These are phyloP conservation scores for Bacterosira constricta DNA, from an alignment of 108 stramenopile species.

Conservation along the genomic window DNA sequence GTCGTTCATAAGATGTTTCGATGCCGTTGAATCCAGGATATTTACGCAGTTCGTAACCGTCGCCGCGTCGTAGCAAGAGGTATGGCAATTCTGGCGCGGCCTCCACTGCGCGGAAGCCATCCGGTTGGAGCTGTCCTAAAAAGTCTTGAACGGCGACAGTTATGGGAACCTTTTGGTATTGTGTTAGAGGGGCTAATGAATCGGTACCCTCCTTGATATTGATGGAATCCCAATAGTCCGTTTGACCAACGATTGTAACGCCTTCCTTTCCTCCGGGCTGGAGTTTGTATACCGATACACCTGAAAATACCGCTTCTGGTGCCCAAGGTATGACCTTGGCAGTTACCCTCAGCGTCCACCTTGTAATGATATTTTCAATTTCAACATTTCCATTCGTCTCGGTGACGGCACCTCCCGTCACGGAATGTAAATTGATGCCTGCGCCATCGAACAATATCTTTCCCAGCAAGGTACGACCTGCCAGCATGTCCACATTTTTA, in stretches of 20 bases:
- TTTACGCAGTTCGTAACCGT: conserved; percentile 80
- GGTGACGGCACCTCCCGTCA: conserved; percentile 71
- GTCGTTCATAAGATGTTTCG: conserved; percentile 62
- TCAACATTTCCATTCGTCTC: conserved; percentile 1
- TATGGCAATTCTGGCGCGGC: conserved; percentile 86
- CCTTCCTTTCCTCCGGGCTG: conserved; percentile 57
- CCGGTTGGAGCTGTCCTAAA: conserved; percentile 73
- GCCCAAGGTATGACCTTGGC: conserved; percentile 88
- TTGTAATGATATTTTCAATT: conserved; percentile 73
- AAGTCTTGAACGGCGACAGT: conserved; percentile 75
- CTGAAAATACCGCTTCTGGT: conserved; percentile 91
- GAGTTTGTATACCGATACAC: conserved; percentile 91
- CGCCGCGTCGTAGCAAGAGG: conserved; percentile 77
- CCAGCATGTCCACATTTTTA: conserved; percentile 94
- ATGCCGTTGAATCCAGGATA: conserved; percentile 72
- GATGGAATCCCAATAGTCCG: conserved; percentile 96
- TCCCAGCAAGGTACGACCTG: conserved; percentile 81
- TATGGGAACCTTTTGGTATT: conserved; percentile 72
- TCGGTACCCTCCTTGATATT: conserved; percentile 58
- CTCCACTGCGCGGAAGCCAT: conserved; percentile 56
- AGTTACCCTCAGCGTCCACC: conserved; percentile 92
- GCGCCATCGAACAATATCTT: conserved; percentile 89
- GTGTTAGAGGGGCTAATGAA: conserved; percentile 7
- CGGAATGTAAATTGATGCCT: conserved; percentile 86
- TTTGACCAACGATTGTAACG: conserved; percentile 71